These are phyloP conservation scores for Orbilia oligospora DNA, from an alignment of 2,329 filamentous ascomycete species.

Conservation along the genomic window DNA sequence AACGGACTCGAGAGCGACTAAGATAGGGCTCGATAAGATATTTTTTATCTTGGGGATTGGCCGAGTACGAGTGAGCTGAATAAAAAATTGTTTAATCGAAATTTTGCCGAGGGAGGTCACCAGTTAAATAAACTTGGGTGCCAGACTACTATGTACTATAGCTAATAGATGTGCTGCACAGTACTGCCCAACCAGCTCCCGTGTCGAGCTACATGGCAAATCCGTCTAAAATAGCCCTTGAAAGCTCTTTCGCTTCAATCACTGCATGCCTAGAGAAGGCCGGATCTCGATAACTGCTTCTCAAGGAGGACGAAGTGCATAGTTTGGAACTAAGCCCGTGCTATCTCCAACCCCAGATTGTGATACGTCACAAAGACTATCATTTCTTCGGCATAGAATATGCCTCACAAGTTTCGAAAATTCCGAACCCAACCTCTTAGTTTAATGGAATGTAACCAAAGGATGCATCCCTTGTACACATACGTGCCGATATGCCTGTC, in stretches of 20 bases:
- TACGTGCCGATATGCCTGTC: not conserved
- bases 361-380: slow-evolving; percentile 34
- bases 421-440: slow-evolving; percentile 5
- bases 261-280: not conserved
- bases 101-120: not conserved
- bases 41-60: too few relatives aligned
- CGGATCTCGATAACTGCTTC: not conserved
- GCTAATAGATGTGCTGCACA: not conserved
- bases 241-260: not conserved
- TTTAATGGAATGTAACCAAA: slow-evolving; percentile 18
- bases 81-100: too few relatives aligned
- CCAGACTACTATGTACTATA: too few relatives aligned
- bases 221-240: not conserved
- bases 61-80: too few relatives aligned
- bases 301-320: not conserved
- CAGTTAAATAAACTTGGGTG: slow-evolving; percentile 14
- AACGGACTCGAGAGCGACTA: too few relatives aligned
- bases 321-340: not conserved
- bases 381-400: slow-evolving; percentile 20
- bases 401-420: not conserved
- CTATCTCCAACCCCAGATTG: slow-evolving; percentile 6
- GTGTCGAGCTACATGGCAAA: not conserved
- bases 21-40: too few relatives aligned
- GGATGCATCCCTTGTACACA: not conserved
- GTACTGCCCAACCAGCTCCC: too few relatives aligned